Percentiles rank a stretch among this genome's conserved stretches.
phyloP scores from a whole-genome alignment of 2,329 filamentous ascomycete genomes.

The Ophiosphaerella narmari region DNA sequence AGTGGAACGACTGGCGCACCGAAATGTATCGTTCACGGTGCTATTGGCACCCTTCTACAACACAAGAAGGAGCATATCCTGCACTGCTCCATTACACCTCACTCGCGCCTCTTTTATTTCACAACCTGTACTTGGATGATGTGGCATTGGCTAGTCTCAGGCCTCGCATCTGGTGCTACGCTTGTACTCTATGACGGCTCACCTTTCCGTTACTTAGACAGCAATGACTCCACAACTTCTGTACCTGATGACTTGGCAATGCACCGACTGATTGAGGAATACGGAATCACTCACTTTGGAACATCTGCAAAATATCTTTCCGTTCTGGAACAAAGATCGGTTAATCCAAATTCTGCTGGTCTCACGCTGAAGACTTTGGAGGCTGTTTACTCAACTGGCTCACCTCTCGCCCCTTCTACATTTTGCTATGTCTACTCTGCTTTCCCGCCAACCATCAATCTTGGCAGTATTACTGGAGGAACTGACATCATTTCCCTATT shows the following conservation, averaged over 20 bases:
- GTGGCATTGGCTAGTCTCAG: constrained; percentile 97
- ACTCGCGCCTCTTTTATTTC: constrained; percentile 85
- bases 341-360: constrained; percentile 42
- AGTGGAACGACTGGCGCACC: constrained; percentile 86
- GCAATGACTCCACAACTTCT: constrained; percentile 52
- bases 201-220: constrained; percentile 66
- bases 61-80: constrained; percentile 96
- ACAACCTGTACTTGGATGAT: constrained; percentile 99
- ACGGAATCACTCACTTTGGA: constrained; percentile 88
- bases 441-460: constrained; percentile 79
- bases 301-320: constrained; percentile 94
- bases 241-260: constrained; percentile 77
- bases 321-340: constrained; percentile 76
- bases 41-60: constrained; percentile 86
- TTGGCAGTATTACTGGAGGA: constrained; percentile 91
- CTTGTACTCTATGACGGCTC: constrained; percentile 91
- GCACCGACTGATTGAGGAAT: constrained; percentile 77
- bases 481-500: constrained; percentile 98
- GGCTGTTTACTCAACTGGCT: constrained; percentile 93
- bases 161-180: constrained; percentile 79
- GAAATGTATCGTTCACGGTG: constrained; percentile 93
- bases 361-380: constrained; percentile 65
- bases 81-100: constrained; percentile 77
- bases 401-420: constrained; percentile 88
- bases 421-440: constrained; percentile 87